Evolutionary conservation across 2,329 filamentous ascomycete species (phyloP), one percentile per base, ranked within the genome.

Genomic region (Metarhizium humberi): DNA sequence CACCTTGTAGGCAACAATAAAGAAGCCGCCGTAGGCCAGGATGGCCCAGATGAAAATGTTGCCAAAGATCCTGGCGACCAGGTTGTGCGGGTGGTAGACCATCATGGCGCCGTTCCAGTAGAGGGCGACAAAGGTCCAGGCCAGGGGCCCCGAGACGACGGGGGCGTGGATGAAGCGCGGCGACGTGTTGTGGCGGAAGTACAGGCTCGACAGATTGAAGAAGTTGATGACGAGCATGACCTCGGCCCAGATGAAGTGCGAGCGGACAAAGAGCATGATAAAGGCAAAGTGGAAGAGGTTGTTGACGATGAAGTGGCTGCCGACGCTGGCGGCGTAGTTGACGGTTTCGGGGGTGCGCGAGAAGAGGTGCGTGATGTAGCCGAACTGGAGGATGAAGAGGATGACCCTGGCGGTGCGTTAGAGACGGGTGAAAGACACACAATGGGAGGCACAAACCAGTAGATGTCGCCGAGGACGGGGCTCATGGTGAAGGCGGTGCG

Each of bases 11-110:
- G 78, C 73, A 2, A 82, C 69, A 53, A 95, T 78, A 75, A 92
- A 92, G 69, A 91, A 89, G 42, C 82, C 65, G 8, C 91, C 91
- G 64, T 91, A 88, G 2, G 80, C 82, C 45, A 92, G 74, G 59
- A 92, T 85, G 30, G 85, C 83, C 91, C 91, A 96, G 65, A 96
- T 88, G 63, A 91, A 90, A 61, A 95, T 76, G 67, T 96, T 95
- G 52, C 88, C 90, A 29, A 94, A 81, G 61, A 95, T 85, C 50
- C 89, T 78, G n/a, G 88, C 86, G 2, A 86, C 77, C 4, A 90
- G 70, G 56, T 75, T 80, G 56, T 85, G 74, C 7, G 84, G 79
- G 66, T 89, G 77, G n/a, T 75, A 75, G n/a, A 92, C 81, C 67
- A 88, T 88, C 50, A 92, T 85, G 20, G 91, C 90, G 8, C 91